phyloP scores from a whole-genome alignment of 2,329 filamentous ascomycete genomes.

The Pseudogymnoascus verrucosus region DNA sequence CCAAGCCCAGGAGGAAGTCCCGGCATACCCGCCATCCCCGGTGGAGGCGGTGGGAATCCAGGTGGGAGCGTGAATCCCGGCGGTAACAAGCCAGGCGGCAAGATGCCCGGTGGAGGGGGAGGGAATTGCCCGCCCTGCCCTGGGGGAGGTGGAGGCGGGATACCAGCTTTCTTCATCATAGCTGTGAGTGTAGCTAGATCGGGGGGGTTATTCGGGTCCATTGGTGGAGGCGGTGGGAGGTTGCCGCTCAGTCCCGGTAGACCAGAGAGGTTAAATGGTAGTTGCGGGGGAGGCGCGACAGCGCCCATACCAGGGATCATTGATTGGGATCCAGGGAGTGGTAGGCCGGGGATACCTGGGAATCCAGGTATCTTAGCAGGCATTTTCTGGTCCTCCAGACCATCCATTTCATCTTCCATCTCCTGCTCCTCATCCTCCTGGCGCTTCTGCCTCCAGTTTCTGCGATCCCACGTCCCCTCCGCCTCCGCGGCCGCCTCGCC shows the following conservation, averaged over 20 bases:
- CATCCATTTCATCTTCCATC: constrained; percentile 85
- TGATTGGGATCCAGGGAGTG: constrained; percentile 27
- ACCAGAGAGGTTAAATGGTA: constrained; percentile 29
- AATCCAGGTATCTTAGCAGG: constrained; percentile 53
- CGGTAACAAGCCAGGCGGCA: constrained; percentile 41
- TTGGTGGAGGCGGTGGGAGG: constrained; percentile 41
- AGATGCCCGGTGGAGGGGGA: constrained; percentile 35
- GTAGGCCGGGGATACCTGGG: constrained; percentile 42
- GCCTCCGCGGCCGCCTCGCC: constrained; percentile 89
- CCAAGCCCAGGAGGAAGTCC: background rate
- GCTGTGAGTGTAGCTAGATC: constrained; percentile 55
- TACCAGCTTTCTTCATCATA: constrained; percentile 57
- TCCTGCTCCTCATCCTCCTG: constrained; percentile 93
- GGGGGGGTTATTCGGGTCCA: constrained; percentile 52
- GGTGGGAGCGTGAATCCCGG: constrained; percentile 31
- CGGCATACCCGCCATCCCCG: constrained; percentile 32
- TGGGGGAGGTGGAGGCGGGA: constrained; percentile 48
- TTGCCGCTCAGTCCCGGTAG: constrained; percentile 19
- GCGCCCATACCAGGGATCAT: constrained; percentile 44
- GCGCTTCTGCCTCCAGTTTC: constrained; percentile 67
- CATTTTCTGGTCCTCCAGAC: constrained; percentile 84
- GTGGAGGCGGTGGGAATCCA: constrained; percentile 31
- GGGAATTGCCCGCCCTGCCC: constrained; percentile 20
- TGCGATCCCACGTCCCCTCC: constrained; percentile 86
- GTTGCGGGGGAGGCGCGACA: constrained; percentile 29